Base-by-base conservation (phyloP, 2,329 filamentous ascomycete species). In the Byssothecium circinans region DNA sequence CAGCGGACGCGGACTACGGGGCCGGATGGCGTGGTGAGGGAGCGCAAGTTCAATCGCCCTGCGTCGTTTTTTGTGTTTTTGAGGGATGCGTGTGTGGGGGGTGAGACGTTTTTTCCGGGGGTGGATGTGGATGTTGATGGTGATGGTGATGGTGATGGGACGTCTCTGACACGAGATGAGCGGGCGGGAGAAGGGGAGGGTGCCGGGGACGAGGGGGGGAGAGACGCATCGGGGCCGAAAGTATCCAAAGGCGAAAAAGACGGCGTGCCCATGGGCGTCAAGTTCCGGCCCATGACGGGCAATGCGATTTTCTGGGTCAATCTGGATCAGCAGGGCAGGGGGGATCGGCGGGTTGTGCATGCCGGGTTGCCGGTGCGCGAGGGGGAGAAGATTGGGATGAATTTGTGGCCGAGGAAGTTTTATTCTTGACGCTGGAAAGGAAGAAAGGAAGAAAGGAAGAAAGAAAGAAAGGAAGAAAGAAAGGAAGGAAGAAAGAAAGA, bases 251-350 rank as follows among this genome's bases (percentile, higher is more conserved):
- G 50, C 39, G 47, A 50, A 48, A 53, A 22, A 44, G 54, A 51
- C 25, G 58, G 53, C 2, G 52, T 54, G 41, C 43, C 50, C 19
- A 56, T 65, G 19, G 81, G 80, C 0, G 71, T 83, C 3, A 81
- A 75, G 2, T 83, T 84, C 54, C 78, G 76, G 56, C 76, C 80
- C 0, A 75, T 77, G 38, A 73, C 72, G 51, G 78, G 80, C 1
- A 81, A 79, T 69, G 81, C 80, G 6, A 73, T 84, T 1, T 84
- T 81, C 45, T 84, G 81, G 81, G 75, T 78, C 61, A 84, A 84
- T 67, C 66, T 83, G 45, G 69, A 76, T 44, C 70, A 74, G 53
- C 75, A 82, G 61, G 58, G 58, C 12, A 42, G 34, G 2, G 58
- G 60, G 6, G 58, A 62, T 50, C 15, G 54, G 33, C 52, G 58